Percentiles rank a stretch among this genome's conserved stretches.
Evolutionary conservation across 805 yeast species (phyloP).

Genomic region (Cyberlindnera suaveolens): DNA sequence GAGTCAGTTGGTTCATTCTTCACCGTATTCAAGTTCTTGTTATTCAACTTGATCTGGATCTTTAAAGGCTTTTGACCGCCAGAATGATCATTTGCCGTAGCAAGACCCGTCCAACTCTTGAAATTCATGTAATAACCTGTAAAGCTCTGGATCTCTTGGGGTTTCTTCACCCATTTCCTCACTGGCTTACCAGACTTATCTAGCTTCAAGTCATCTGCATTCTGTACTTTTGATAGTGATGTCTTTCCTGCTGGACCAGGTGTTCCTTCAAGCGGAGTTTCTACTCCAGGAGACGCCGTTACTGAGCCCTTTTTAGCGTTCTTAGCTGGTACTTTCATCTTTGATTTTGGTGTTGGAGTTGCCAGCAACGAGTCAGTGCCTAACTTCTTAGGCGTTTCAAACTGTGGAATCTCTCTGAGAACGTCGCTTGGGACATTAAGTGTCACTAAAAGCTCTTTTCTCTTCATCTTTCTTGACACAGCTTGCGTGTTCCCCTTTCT

Average conservation of each 20-base stretch:
- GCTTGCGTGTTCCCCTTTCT: no score
- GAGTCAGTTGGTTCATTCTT: slow-evolving; percentile 7
- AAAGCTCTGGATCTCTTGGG: slow-evolving; percentile 35
- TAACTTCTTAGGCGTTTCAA: slow-evolving; percentile 2
- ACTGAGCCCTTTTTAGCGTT: not conserved
- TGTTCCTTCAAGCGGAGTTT: slow-evolving; percentile 12
- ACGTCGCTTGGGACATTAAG: slow-evolving; percentile 12
- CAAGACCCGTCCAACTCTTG: slow-evolving; percentile 33
- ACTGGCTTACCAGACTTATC: slow-evolving; percentile 39
- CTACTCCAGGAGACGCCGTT: slow-evolving; percentile 7
- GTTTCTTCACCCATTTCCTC: slow-evolving; percentile 38
- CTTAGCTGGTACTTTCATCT: slow-evolving; percentile 2
- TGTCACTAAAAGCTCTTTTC: slow-evolving; percentile 11
- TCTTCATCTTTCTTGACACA: not conserved
- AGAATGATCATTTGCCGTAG: slow-evolving; percentile 1
- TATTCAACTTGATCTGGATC: slow-evolving; percentile 20
- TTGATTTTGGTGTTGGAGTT: slow-evolving; percentile 1
- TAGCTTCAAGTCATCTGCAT: slow-evolving; percentile 22
- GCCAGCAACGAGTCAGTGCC: not conserved
- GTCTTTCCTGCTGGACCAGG: slow-evolving; percentile 6
- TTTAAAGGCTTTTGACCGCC: slow-evolving; percentile 7
- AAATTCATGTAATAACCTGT: slow-evolving; percentile 37
- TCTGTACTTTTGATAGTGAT: slow-evolving; percentile 7
- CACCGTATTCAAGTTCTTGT: slow-evolving; percentile 7
- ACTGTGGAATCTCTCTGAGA: slow-evolving; percentile 6